Evolutionary conservation across 202 grass and related monocot genomes (phyloP), one percentile per base, ranked within the genome.

Genomic region (Alloteropsis angusta): DNA sequence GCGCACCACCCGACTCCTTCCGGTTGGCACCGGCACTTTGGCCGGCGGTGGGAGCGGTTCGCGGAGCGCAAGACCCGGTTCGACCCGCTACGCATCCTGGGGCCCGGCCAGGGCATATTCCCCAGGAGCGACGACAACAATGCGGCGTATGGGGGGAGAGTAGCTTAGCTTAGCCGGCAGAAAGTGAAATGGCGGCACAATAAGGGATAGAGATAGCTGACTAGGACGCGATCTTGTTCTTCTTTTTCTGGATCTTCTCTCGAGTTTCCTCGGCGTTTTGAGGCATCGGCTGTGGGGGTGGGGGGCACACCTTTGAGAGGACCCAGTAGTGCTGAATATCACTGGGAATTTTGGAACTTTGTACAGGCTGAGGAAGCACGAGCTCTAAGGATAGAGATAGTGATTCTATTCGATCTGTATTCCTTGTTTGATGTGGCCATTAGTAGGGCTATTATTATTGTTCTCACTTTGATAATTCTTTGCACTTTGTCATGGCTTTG

Each of bases 21-120:
- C 4, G 79, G 81, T 49, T 97, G 94, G 94, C 80, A n/a, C 4
- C 32, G 14, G 3, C 94, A 97, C 86, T 94, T 97, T 1, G 89
- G 89, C 22, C 70, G 4, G 23, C 41, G 49, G 2, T 97, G 85
- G 91, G 85, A 90, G 59, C 89, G 37, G 52, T 94, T 94, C 10
- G 82, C 80, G 18, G 72, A 76, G 18, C 85, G 89, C 56, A 97
- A 97, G 72, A 25, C 50, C 10, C 87, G 68, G 78, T 97, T 97
- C 52, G 94, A 97, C 56, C 94, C 89, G 5, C 68, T 79, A 5
- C 46, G 34, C 47, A 87, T 92, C 65, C 87, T 97, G 19, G 88
- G 87, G 38, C 94, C 91, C 0, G 94, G 94, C 17, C 94, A 97
- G 16, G 89, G 91, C 38, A 97, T 94, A 84, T 94, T 97, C 45